Evolutionary conservation across 495 filamentous ascomycete species (phyloP), one percentile per base, ranked within the genome.

Genomic region (Lasiosphaeria ovina): DNA sequence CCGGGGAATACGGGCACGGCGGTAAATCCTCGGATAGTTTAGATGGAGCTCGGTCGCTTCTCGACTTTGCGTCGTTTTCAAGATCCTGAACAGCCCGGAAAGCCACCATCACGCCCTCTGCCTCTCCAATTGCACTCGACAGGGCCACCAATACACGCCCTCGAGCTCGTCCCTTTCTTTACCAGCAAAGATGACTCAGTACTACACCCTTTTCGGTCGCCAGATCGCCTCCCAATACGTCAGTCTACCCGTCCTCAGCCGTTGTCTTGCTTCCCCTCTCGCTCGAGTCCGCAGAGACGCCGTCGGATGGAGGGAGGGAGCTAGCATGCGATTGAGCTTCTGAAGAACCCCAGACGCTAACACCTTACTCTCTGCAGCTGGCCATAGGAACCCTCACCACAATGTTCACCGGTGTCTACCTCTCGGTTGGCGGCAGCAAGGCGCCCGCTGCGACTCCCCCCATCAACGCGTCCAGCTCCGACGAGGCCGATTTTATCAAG

Each of bases 401-500:
- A 34, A 68, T 88, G 24, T 87, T 88, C 70, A 84, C 78, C 66
- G 81, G 82, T 59, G 69, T 73, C 61, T 85, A 74, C 53, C 64
- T 82, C 56, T 75, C 82, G 35, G 69, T 80, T 58, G 89, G 91
- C 65, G 77, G 82, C 67, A 84, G 84, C 75, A 85, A 86, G 74
- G 65, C 82, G 55, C 54, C 66, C 62, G 66, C 67, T 16, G 74
- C 73, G 69, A 83, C 83, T 60, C 93, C 93, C 58, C 89, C 91
- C 34, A 91, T 96, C 81, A 88, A 93, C 75, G 92, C 93, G 49
- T 78, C 80, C 60, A 93, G 86, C 79, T 88, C 91, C 72, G 93
- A 97, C 72, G 93, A 98, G 84, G 92, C 95, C 81, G 87, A 87
- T 67, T 98, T 97, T 79, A 94, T 98, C 82, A 91, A 96, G 93